phyloP scores from a whole-genome alignment of 192 early-diverging fungal genomes.

The Coemansia sp. region DNA sequence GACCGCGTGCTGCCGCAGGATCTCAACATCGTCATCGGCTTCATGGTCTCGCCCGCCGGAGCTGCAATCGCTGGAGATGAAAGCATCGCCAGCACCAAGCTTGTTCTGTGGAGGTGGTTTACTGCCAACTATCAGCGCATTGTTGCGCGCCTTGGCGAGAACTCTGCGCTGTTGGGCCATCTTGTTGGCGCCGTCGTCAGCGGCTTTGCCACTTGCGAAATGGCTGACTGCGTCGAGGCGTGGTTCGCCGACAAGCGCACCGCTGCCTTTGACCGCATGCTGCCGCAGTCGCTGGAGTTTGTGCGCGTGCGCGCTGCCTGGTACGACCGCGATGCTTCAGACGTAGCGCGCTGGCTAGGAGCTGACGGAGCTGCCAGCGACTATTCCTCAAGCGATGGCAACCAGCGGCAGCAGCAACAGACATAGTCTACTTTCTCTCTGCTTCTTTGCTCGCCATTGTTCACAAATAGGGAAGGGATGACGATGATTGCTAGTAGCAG shows the following conservation, averaged over 20 bases:
- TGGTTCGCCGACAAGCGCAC: constrained; percentile 61
- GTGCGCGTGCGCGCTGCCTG: constrained; percentile 58
- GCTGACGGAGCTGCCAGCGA: neutral
- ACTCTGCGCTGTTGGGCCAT: constrained; percentile 62
- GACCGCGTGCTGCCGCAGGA: constrained; percentile 50
- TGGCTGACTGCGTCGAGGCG: constrained; percentile 57
- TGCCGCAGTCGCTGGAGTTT: constrained; percentile 72
- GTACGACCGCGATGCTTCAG: constrained; percentile 38
- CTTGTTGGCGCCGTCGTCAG: constrained; percentile 63
- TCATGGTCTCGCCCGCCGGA: constrained; percentile 42
- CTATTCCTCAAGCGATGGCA: neutral
- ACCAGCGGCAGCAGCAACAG: neutral
- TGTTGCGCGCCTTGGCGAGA: constrained; percentile 59
- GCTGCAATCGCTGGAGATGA: constrained; percentile 51
- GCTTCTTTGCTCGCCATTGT: neutral
- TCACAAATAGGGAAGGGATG: too few relatives aligned
- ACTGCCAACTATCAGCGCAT: constrained; percentile 57
- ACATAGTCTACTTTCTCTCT: too few relatives aligned
- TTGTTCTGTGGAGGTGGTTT: constrained; percentile 65
- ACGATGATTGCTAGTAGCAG: too few relatives aligned
- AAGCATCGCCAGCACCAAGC: constrained; percentile 17
- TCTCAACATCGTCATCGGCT: constrained; percentile 55
- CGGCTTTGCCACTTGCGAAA: constrained; percentile 58
- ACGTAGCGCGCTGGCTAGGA: constrained; percentile 33
- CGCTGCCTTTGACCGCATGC: constrained; percentile 55